Percentiles rank a stretch among this genome's conserved stretches.
Conservation (phyloP, 1,139 yeast genomes). For the Scheffersomyces quercinus region DNA sequence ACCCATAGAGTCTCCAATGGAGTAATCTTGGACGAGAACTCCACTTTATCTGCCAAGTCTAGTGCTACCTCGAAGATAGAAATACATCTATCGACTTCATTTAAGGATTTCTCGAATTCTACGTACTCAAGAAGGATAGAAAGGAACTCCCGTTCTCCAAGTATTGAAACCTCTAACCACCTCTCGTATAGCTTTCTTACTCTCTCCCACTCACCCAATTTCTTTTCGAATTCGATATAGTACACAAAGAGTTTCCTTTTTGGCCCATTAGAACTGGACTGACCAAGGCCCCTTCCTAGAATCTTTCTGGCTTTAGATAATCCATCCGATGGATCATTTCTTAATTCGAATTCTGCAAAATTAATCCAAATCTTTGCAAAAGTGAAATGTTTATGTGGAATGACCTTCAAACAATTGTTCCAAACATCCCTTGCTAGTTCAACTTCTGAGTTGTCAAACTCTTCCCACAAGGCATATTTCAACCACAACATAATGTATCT, state of each 20-base stretch:
- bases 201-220: slow-evolving; percentile 73
- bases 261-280: slow-evolving; percentile 40
- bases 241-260: slow-evolving; percentile 59
- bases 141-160: slow-evolving; percentile 21
- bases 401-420: slow-evolving; percentile 43
- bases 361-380: slow-evolving; percentile 76
- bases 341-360: slow-evolving; percentile 71
- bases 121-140: slow-evolving; percentile 51
- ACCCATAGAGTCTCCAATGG: slow-evolving; percentile 38
- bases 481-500: slow-evolving; percentile 73
- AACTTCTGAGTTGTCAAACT: slow-evolving; percentile 44
- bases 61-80: slow-evolving; percentile 60
- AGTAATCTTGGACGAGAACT: slow-evolving; percentile 12
- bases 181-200: slow-evolving; percentile 73
- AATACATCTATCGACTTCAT: slow-evolving; percentile 69
- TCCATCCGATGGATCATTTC: slow-evolving; percentile 46
- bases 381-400: slow-evolving; percentile 62
- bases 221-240: slow-evolving; percentile 61
- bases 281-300: slow-evolving; percentile 73
- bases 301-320: slow-evolving; percentile 62
- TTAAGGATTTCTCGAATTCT: slow-evolving; percentile 63
- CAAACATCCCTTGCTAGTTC: slow-evolving; percentile 54
- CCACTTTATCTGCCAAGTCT: slow-evolving; percentile 15
- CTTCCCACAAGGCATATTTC: slow-evolving; percentile 64
- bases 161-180: slow-evolving; percentile 57